These are phyloP conservation scores for Fusarium ambrosium DNA, from an alignment of 2,329 filamentous ascomycete species.

Conservation along the genomic window DNA sequence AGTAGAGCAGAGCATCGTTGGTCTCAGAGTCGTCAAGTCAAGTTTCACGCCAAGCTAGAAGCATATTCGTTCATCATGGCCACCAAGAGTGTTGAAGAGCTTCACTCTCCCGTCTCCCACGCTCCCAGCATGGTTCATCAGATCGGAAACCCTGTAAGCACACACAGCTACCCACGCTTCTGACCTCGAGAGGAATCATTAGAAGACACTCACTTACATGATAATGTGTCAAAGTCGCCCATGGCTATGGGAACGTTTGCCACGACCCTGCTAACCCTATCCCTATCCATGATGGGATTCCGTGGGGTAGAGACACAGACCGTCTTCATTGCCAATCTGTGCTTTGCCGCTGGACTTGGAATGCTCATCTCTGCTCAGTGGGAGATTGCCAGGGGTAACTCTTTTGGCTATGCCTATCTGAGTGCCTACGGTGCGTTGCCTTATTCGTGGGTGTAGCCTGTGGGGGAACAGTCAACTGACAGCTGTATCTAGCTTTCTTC, in stretches of 20 bases:
- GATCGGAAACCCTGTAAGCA: conserved; percentile 29
- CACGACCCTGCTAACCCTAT: conserved; percentile 45
- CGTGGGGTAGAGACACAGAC: conserved; percentile 46
- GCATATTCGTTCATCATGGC: conserved; percentile 15
- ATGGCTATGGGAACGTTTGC: conserved; percentile 49
- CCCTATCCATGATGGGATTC: conserved; percentile 48
- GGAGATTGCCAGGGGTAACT: conserved; percentile 46
- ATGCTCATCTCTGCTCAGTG: conserved; percentile 49
- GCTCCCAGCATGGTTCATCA: neutral
- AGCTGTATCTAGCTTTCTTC: conserved; percentile 34
- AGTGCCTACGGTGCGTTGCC: conserved; percentile 44
- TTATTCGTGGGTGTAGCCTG: neutral
- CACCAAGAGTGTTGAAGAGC: conserved; percentile 25
- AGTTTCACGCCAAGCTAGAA: neutral
- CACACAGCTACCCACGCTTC: neutral
- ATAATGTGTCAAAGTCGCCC: conserved; percentile 14
- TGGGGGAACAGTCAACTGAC: neutral
- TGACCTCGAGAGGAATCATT: neutral
- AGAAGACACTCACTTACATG: neutral
- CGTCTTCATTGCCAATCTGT: conserved; percentile 47
- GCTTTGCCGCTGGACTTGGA: conserved; percentile 47
- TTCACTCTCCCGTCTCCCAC: conserved; percentile 10
- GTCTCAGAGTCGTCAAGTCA: neutral
- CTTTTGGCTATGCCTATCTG: conserved; percentile 47
- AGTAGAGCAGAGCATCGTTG: neutral